A percentile compares a stretch with the other conserved stretches of the same genome.
These are phyloP conservation scores for Coleophoma crateriformis DNA, from an alignment of 2,329 filamentous ascomycete species.

Conservation along the genomic window DNA sequence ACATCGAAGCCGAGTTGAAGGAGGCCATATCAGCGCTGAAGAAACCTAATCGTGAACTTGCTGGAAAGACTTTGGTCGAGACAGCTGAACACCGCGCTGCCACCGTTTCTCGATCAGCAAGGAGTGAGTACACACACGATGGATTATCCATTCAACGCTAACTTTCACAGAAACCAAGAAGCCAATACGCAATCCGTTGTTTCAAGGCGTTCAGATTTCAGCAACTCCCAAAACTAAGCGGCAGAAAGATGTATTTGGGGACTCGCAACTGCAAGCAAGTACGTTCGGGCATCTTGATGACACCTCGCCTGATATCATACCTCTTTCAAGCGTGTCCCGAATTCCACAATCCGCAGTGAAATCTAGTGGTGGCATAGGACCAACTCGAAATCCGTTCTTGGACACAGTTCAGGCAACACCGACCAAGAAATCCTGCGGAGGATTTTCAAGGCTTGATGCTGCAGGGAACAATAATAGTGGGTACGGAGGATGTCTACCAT, in stretches of 20 bases:
- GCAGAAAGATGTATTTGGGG: constrained; percentile 16
- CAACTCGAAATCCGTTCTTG: constrained; percentile 11
- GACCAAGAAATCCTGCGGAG: constrained; percentile 12
- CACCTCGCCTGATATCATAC: constrained; percentile 8
- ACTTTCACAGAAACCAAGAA: constrained; percentile 44
- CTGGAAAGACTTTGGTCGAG: constrained; percentile 61
- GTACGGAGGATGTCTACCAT: constrained; percentile 11
- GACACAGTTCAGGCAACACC: constrained; percentile 23
- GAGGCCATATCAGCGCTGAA: constrained; percentile 70
- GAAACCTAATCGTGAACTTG: constrained; percentile 69
- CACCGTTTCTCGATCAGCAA: constrained; percentile 34
- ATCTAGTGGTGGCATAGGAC: constrained; percentile 4
- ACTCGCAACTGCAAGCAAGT: constrained; percentile 8
- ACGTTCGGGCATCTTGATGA: constrained; percentile 7
- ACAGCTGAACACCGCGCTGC: constrained; percentile 57
- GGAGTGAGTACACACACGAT: constrained; percentile 37
- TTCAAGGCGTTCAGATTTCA: constrained; percentile 25
- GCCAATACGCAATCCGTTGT: constrained; percentile 31
- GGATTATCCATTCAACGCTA: too few relatives aligned
- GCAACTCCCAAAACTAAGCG: constrained; percentile 26
- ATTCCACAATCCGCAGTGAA: constrained; percentile 20
- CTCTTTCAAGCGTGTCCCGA: constrained; percentile 19
- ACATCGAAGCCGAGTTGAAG: constrained; percentile 64
- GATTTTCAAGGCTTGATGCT: constrained; percentile 1
- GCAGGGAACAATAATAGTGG: background rate